Evolutionary conservation across 805 yeast species (phyloP), one percentile per base, ranked within the genome.

Genomic region (Candida sonorensis): DNA sequence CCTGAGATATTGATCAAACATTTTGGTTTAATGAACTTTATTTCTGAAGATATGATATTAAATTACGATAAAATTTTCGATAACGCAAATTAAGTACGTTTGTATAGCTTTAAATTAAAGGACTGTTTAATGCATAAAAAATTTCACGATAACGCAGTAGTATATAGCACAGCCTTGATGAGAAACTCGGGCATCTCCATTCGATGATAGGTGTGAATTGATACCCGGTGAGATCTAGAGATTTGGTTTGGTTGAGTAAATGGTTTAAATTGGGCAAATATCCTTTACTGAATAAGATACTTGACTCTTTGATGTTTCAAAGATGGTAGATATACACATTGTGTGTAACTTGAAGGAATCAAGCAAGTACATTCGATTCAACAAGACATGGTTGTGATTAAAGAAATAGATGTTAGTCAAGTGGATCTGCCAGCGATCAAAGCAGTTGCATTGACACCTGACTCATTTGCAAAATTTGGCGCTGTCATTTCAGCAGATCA

Each of bases 401-500:
- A 42, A 63, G 70, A 3, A 64, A 54, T 44, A 46, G 57, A 18
- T 39, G 57, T 4, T 34, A 42, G 1, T 5, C 16, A 35, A 38
- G 4, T 25, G 38, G 3, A 44, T 48, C 4, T 24, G 10, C 14
- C 14, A 3, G 40, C 48, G 5, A 56, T 70, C 0, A 46, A 38
- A n/a, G 85, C 87, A 0, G 62, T 62, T 27, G 73, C 72, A 2
- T 53, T 86, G 29, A 77, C 90, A 0, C 87, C 87, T 0, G 75
- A 68, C 23, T 51, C 68, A 1, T 87, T 85, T 49, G 69, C 71
- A 1, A 66, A 67, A 3, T 87, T 67, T 52, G 97, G 97, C 2
- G 75, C 81, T 1, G 77, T 84, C 9, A 72, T 87, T 26, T 81
- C 92, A 17, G 83, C 94, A 3, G 73, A 72, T 38, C 82, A 85